These are phyloP conservation scores for Sarocladium kiliense DNA, from an alignment of 2,329 filamentous ascomycete genomes.

Conservation along the genomic window DNA sequence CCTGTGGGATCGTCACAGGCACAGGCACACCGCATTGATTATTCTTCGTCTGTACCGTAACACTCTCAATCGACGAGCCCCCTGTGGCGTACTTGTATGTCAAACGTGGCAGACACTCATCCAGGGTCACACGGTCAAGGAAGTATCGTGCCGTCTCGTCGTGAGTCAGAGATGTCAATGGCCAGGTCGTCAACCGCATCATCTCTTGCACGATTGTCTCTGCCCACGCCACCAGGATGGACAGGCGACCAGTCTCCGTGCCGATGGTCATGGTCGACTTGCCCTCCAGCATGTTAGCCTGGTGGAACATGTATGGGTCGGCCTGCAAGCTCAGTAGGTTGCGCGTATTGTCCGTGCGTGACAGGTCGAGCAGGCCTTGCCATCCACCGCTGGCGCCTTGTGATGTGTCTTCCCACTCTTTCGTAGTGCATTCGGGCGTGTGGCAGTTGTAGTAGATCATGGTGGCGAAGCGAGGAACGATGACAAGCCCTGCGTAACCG, in stretches of 20 bases:
- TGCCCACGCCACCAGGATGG: conserved; percentile 52
- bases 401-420: conserved; percentile 58
- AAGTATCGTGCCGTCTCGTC: conserved; percentile 48
- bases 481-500: conserved; percentile 49
- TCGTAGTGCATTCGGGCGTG: conserved; percentile 46
- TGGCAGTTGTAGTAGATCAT: conserved; percentile 63
- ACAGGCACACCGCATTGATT: conserved; percentile 47
- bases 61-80: conserved; percentile 39
- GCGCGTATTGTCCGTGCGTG: conserved; percentile 47
- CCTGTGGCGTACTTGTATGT: conserved; percentile 37
- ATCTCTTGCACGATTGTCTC: conserved; percentile 50
- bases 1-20: conserved; percentile 47
- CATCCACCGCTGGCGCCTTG: conserved; percentile 45
- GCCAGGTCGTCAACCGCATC: conserved; percentile 34
- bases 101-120: conserved; percentile 44
- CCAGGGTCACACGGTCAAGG: conserved; percentile 46
- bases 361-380: conserved; percentile 42
- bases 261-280: conserved; percentile 42
- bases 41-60: conserved; percentile 41
- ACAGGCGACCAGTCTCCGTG: conserved; percentile 37
- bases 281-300: conserved; percentile 52
- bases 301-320: conserved; percentile 58
- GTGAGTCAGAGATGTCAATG: conserved; percentile 19
- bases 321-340: conserved; percentile 51
- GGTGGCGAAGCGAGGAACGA: conserved; percentile 56